Percentiles rank a stretch among this genome's conserved stretches.
Evolutionary conservation across 345 rosid genomes (phyloP).

Genomic region (Carallia brachiata): DNA sequence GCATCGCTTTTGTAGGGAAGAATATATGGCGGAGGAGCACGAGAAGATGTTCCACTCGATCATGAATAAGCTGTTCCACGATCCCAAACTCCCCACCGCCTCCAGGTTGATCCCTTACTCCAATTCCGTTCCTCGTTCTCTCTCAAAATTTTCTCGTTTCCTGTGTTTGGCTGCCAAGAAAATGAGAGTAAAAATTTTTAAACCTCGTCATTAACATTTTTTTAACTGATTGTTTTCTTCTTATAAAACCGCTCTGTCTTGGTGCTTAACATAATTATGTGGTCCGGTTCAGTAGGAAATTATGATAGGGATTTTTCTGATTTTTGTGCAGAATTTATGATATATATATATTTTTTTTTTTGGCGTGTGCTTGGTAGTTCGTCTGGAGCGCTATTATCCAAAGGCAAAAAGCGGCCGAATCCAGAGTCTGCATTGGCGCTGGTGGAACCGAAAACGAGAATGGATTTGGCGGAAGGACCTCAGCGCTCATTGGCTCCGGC

Average conservation of each 20-base stretch:
- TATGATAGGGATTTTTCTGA: not conserved
- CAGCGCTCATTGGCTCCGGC: conserved; percentile 26
- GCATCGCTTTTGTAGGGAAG: not conserved
- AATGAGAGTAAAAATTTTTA: no score
- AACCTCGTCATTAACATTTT: no score
- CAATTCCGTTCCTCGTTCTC: not conserved
- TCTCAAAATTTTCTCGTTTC: not conserved
- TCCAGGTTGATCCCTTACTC: conserved; percentile 40
- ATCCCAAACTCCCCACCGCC: conserved; percentile 41
- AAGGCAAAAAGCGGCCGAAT: conserved; percentile 58
- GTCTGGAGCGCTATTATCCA: conserved; percentile 34
- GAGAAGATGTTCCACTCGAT: conserved; percentile 83
- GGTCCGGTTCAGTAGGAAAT: not conserved
- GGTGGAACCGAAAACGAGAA: conserved; percentile 42
- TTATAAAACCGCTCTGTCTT: no score
- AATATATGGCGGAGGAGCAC: conserved; percentile 58
- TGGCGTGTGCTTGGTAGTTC: conserved; percentile 28
- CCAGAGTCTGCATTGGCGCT: conserved; percentile 49
- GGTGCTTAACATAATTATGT: no score
- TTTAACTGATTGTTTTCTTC: no score
- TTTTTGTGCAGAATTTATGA: not conserved
- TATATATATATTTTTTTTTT: not conserved
- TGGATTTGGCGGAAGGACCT: conserved; percentile 27
- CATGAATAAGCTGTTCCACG: conserved; percentile 78
- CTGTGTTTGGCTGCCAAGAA: not conserved